A percentile compares a stretch with the other conserved stretches of the same genome.
Conservation (phyloP, 805 yeast species). For the Hanseniaspora thailandica region DNA sequence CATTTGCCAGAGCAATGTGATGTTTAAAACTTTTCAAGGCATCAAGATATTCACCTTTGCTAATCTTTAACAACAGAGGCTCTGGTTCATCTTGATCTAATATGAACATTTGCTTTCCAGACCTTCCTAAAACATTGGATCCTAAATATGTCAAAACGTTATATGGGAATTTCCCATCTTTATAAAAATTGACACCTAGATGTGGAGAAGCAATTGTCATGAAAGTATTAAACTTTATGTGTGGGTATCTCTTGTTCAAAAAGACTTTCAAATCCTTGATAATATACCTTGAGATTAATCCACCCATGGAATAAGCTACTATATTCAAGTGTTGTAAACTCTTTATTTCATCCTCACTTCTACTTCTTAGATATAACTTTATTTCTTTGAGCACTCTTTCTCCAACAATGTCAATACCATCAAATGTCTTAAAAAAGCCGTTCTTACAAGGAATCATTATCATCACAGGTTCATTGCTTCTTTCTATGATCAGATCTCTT, state of each 20-base stretch:
- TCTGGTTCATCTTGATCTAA: constrained; percentile 24
- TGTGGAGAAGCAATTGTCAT: constrained; percentile 74
- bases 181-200: constrained; percentile 47
- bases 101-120: constrained; percentile 68
- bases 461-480: constrained; percentile 33
- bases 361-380: constrained; percentile 32
- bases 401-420: constrained; percentile 68
- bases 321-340: constrained; percentile 49
- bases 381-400: constrained; percentile 61
- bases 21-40: constrained; percentile 50
- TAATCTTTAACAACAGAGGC: constrained; percentile 16
- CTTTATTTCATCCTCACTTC: constrained; percentile 21
- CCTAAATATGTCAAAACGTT: constrained; percentile 41
- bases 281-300: constrained; percentile 68
- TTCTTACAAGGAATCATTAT: constrained; percentile 48
- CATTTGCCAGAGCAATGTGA: constrained; percentile 57
- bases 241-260: constrained; percentile 1
- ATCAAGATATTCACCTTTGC: constrained; percentile 34
- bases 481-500: constrained; percentile 33
- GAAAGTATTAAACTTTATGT: constrained; percentile 31
- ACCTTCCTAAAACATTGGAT: constrained; percentile 44
- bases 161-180: constrained; percentile 25
- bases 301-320: constrained; percentile 84
- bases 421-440: constrained; percentile 65
- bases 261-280: constrained; percentile 49